Percentiles rank a stretch among this genome's conserved stretches.
phyloP scores from a whole-genome alignment of 306 rosid species.

The Albizia julibrissin region DNA sequence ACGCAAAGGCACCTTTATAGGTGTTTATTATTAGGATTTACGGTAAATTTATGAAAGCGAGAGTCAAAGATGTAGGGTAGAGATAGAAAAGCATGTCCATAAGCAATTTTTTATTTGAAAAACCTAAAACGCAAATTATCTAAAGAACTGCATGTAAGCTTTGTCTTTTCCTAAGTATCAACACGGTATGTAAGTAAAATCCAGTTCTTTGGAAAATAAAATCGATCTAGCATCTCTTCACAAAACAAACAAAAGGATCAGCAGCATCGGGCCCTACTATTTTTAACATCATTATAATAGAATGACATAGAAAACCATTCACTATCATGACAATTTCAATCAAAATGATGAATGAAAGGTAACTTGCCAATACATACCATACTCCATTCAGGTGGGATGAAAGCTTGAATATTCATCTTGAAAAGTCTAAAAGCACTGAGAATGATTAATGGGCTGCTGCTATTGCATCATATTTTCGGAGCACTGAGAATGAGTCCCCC shows the following conservation, averaged over 20 bases:
- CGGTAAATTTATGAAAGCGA: neutral
- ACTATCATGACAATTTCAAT: neutral
- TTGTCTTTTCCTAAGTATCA: neutral
- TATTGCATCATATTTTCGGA: neutral
- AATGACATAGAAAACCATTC: neutral
- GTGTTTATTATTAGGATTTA: neutral
- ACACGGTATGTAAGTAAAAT: too few relatives aligned
- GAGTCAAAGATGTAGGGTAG: neutral
- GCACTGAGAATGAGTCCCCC: neutral
- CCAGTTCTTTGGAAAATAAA: neutral
- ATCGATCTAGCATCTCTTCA: neutral
- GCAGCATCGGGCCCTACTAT: neutral
- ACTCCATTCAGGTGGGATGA: neutral
- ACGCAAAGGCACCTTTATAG: neutral
- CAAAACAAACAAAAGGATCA: neutral
- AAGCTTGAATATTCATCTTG: neutral
- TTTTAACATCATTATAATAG: neutral
- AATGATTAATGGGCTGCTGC: neutral
- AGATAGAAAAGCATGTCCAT: neutral
- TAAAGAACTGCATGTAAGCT: neutral
- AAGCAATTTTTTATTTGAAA: neutral
- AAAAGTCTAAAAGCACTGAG: neutral
- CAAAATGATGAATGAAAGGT: neutral
- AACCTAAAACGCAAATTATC: neutral
- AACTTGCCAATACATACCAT: neutral